A percentile compares a stretch with the other conserved stretches of the same genome.
phyloP scores from a whole-genome alignment of 352 stramenopile species.

The Globisporangium barbulae region DNA sequence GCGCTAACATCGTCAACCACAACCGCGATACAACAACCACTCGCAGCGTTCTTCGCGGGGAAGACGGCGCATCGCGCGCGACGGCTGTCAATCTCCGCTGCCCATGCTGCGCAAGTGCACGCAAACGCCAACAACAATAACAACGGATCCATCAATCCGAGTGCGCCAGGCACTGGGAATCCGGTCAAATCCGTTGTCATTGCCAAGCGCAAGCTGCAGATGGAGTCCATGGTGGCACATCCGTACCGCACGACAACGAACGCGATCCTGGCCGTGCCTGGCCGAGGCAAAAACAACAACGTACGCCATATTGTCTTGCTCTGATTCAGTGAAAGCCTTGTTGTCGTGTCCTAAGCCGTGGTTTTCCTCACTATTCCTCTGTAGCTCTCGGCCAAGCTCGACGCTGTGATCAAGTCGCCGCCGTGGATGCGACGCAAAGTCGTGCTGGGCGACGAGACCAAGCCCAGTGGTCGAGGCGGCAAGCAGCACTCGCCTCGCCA shows the following conservation, averaged over 20 bases:
- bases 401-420: slow-evolving; percentile 54
- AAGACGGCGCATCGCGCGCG: slow-evolving; percentile 17
- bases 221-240: slow-evolving; percentile 12
- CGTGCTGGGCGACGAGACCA: slow-evolving; percentile 40
- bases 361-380: background rate
- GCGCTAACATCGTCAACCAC: background rate
- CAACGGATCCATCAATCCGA: slow-evolving; percentile 15
- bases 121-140: background rate
- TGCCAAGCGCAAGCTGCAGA: slow-evolving; percentile 19
- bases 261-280: slow-evolving; percentile 12
- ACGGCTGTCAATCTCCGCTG: slow-evolving; percentile 15
- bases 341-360: background rate
- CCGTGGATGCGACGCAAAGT: slow-evolving; percentile 57
- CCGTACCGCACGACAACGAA: slow-evolving; percentile 9
- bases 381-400: slow-evolving; percentile 56
- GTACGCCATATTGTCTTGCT: background rate
- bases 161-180: background rate
- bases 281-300: slow-evolving; percentile 26
- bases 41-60: slow-evolving; percentile 26
- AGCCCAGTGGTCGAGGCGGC: slow-evolving; percentile 20
- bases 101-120: slow-evolving; percentile 20
- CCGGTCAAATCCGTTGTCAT: slow-evolving; percentile 1
- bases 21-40: slow-evolving; percentile 6
- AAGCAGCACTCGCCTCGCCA: slow-evolving; percentile 19
- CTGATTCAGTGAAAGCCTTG: background rate